These are phyloP conservation scores for Cyathus striatus DNA, from an alignment of 768 basidiomycete genomes.

Conservation along the genomic window DNA sequence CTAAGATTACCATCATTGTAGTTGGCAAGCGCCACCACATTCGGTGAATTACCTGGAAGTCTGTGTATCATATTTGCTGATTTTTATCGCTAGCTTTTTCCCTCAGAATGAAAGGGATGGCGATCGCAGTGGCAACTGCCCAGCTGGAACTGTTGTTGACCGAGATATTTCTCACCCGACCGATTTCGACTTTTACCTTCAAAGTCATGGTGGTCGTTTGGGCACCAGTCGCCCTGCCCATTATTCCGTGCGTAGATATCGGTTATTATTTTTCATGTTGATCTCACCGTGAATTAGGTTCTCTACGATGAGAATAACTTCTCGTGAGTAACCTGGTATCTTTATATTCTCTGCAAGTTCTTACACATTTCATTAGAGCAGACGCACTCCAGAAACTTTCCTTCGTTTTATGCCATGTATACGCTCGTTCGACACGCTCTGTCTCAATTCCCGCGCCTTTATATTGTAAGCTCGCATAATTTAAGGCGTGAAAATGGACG, in stretches of 20 bases:
- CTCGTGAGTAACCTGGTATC: constrained; percentile 28
- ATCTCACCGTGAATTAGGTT: constrained; percentile 18
- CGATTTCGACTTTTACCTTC: constrained; percentile 76
- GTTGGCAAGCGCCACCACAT: constrained; percentile 77
- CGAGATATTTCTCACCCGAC: constrained; percentile 63
- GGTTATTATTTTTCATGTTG: constrained; percentile 7
- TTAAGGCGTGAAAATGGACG: not conserved
- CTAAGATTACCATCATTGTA: constrained; percentile 72
- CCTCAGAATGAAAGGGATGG: constrained; percentile 29
- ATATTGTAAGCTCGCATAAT: constrained; percentile 49
- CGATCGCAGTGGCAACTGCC: constrained; percentile 66
- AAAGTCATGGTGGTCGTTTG: constrained; percentile 70
- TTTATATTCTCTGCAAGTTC: not conserved
- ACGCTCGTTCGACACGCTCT: constrained; percentile 73
- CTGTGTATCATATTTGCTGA: not conserved
- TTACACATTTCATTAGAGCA: constrained; percentile 33
- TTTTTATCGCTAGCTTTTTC: not conserved
- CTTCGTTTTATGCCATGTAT: constrained; percentile 51
- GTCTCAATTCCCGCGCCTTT: constrained; percentile 83
- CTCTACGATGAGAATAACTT: constrained; percentile 41
- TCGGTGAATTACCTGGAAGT: constrained; percentile 23
- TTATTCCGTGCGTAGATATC: constrained; percentile 33
- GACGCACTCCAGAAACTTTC: constrained; percentile 64
- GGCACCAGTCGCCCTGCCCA: constrained; percentile 62
- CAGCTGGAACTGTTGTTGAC: constrained; percentile 78